Base-by-base conservation (phyloP, 306 rosid species). In the Boehmeria nivea region DNA sequence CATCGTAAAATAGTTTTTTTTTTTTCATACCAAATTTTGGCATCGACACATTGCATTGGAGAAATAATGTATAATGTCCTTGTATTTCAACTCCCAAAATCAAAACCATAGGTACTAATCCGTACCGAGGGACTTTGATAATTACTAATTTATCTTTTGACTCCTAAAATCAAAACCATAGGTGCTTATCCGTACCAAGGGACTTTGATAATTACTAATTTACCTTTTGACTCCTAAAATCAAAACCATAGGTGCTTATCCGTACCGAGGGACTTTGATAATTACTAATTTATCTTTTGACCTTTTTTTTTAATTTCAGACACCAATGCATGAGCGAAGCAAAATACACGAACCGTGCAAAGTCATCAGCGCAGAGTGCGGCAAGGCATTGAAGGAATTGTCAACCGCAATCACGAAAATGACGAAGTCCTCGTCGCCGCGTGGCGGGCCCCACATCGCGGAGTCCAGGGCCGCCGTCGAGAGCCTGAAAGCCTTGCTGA, bases 371-470 rank as follows among this genome's bases (percentile, higher is more conserved):
- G 40, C 47, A 15, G 61, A 68, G 42, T 59, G 60, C 16, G 54
- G 72, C 33, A 68, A 68, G 52, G 66, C 56, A 1, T 1, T 68
- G 49, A 68, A 51, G 55, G 61, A 68, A 33, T 18, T 68, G 15
- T 48, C 66, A 17, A 40, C 50, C 34, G 11, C 36, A 2, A 43
- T 60, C 6, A 45, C 10, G 33, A 59, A 43, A 44, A 59, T 59
- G 72, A 60, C 9, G 10, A 52, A 31, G 43, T 20, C 67, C 26
- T 24, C 49, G 1, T n/a, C 20, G 2, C 48, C 39, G 19, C n/a
- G n/a, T n/a, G 28, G 53, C 3, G 61, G 52, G 6, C 44, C n/a
- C 37, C 65, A 57, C 34, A 58, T 66, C 43, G 24, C 59, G 0
- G 51, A 57, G 6, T 19, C 61, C 3, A 59, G 51, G 60, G 23